Evolutionary conservation across 2,329 filamentous ascomycete species (phyloP).

Genomic region (Stromatinia cepivora): DNA sequence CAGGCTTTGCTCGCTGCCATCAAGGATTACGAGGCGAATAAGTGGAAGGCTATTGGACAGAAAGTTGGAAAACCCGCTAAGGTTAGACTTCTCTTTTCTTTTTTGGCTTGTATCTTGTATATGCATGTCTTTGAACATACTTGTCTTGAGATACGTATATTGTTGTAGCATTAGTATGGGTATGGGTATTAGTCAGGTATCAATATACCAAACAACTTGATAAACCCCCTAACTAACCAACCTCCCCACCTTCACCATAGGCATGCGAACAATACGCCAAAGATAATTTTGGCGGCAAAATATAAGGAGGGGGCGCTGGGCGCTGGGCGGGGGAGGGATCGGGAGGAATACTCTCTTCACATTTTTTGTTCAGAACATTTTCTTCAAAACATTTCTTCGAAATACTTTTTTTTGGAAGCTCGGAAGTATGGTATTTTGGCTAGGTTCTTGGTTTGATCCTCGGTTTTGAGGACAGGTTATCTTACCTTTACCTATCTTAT

Average conservation of each 20-base stretch:
- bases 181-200: not conserved
- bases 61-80: constrained; percentile 98
- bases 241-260: constrained; percentile 44
- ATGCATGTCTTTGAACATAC: not conserved
- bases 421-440: not conserved
- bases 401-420: not conserved
- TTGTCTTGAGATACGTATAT: not conserved
- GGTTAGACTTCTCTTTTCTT: constrained; percentile 48
- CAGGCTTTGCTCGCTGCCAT: constrained; percentile 82
- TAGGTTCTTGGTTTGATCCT: not conserved
- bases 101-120: not conserved
- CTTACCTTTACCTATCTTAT: not conserved
- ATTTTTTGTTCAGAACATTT: not conserved
- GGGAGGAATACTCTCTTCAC: not conserved
- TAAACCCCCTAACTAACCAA: not conserved
- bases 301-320: constrained; percentile 26
- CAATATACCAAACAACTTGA: not conserved
- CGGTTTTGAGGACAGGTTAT: not conserved
- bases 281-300: constrained; percentile 68
- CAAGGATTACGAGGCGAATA: constrained; percentile 97
- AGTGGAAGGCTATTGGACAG: constrained; percentile 96
- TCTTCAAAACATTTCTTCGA: not conserved
- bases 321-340: not conserved
- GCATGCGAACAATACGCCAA: constrained; percentile 93
- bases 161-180: not conserved